phyloP scores from a whole-genome alignment of 305 asterid genomes.

The Euphrasia arctica region DNA sequence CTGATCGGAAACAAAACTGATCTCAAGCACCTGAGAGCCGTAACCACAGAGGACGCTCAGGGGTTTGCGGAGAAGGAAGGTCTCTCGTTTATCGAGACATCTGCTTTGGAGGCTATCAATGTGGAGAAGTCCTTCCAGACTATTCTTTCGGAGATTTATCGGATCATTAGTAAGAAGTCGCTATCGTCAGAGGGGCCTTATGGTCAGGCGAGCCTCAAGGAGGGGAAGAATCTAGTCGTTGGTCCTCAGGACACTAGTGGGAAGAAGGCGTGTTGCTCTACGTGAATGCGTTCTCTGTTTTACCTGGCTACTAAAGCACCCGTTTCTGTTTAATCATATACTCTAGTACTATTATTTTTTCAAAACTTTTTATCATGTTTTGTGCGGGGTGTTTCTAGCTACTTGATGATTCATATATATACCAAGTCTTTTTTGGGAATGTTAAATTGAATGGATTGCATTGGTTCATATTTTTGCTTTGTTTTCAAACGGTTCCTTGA shows the following conservation, averaged over 20 bases:
- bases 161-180: slow-evolving; percentile 47
- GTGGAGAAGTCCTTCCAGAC: slow-evolving; percentile 41
- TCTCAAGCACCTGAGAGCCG: no score
- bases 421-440: slow-evolving; percentile 8
- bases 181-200: slow-evolving; percentile 41
- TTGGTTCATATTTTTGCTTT: background rate
- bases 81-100: no score
- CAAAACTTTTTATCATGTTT: slow-evolving; percentile 3
- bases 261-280: slow-evolving; percentile 49
- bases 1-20: no score
- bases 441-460: background rate
- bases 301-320: background rate
- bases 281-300: slow-evolving; percentile 23
- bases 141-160: slow-evolving; percentile 48
- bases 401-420: slow-evolving; percentile 9
- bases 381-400: slow-evolving; percentile 23
- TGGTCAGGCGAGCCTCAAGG: slow-evolving; percentile 35
- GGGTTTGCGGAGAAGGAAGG: no score
- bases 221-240: slow-evolving; percentile 51
- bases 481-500: no score
- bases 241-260: slow-evolving; percentile 42
- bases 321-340: slow-evolving; percentile 4
- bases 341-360: background rate
- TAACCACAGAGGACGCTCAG: no score
- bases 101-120: no score